Evolutionary conservation across 495 filamentous ascomycete genomes (phyloP).

Genomic region (Aspergillus panamensis): DNA sequence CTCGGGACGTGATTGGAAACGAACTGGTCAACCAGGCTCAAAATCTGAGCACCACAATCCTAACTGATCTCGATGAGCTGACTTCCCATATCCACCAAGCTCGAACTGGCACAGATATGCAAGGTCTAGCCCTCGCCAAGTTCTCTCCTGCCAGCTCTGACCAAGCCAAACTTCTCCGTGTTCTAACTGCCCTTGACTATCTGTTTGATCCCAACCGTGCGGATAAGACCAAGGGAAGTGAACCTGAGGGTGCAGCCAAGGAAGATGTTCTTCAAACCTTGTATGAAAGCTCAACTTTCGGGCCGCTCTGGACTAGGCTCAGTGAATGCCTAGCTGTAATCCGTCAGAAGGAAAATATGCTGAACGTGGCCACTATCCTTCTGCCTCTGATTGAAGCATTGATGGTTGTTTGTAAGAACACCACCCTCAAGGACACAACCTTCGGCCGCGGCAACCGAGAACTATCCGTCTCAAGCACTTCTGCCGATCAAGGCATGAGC

Average conservation of each 20-base stretch:
- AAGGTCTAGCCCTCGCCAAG: conserved; percentile 88
- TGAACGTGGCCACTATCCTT: conserved; percentile 94
- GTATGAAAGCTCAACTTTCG: conserved; percentile 88
- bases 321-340: conserved; percentile 87
- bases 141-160: conserved; percentile 95
- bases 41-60: conserved; percentile 74
- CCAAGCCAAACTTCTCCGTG: conserved; percentile 88
- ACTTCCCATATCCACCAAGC: conserved; percentile 83
- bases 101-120: conserved; percentile 85
- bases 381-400: conserved; percentile 90
- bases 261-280: conserved; percentile 81
- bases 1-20: conserved; percentile 83
- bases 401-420: conserved; percentile 99
- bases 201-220: conserved; percentile 74
- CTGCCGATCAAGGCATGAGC: conserved; percentile 61
- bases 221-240: conserved; percentile 52
- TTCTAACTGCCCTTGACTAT: conserved; percentile 94
- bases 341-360: conserved; percentile 84
- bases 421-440: conserved; percentile 68
- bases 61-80: conserved; percentile 81
- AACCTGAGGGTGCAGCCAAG: conserved; percentile 52
- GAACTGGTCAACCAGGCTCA: conserved; percentile 87
- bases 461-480: conserved; percentile 69
- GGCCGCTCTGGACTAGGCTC: conserved; percentile 87
- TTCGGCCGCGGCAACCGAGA: conserved; percentile 60